Conservation (phyloP, 306 rosid species). For the Neltuma alba region DNA sequence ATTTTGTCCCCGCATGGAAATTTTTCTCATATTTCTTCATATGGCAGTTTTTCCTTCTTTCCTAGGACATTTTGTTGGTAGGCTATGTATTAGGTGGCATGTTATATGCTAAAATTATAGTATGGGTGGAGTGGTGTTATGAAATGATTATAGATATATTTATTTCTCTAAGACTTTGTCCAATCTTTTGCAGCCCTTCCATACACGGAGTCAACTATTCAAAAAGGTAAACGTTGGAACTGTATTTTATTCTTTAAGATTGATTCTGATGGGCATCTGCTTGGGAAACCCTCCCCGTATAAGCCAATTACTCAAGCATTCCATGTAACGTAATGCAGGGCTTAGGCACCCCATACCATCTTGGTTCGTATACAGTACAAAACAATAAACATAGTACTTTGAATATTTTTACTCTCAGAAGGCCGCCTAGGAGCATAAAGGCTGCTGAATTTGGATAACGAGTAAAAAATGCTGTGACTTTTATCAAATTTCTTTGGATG, state of each 20-base stretch:
- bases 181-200: constrained; percentile 83
- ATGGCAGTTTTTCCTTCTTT: constrained; percentile 8
- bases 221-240: constrained; percentile 63
- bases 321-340: not conserved
- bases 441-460: constrained; percentile 25
- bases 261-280: not conserved
- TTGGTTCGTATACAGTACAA: not conserved
- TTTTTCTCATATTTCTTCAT: constrained; percentile 11
- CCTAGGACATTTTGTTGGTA: constrained; percentile 25
- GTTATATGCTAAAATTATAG: constrained; percentile 10
- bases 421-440: constrained; percentile 21
- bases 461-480: constrained; percentile 5
- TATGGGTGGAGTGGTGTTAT: constrained; percentile 11
- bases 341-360: not conserved
- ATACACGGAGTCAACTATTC: constrained; percentile 76
- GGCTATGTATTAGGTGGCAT: constrained; percentile 26
- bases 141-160: not conserved
- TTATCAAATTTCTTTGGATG: constrained; percentile 22
- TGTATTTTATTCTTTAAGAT: constrained; percentile 2
- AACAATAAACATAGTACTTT: not conserved
- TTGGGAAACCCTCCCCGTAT: not conserved
- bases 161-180: constrained; percentile 25
- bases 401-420: constrained; percentile 19
- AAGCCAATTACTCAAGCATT: not conserved
- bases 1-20: not conserved